Base-by-base conservation (phyloP, 1,284 basidiomycete species). In the Kwoniella shivajii region DNA sequence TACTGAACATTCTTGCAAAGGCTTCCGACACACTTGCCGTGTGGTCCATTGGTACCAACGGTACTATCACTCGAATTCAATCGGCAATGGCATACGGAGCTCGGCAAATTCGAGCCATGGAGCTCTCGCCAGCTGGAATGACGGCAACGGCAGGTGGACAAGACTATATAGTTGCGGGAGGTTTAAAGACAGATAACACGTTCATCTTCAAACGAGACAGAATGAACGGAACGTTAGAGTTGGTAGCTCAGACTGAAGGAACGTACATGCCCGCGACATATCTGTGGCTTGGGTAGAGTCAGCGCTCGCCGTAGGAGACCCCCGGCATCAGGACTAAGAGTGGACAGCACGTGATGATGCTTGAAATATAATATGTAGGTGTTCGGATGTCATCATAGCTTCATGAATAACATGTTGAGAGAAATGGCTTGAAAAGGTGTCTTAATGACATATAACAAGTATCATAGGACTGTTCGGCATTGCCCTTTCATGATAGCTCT, bases 241-340 rank as follows among this genome's bases (percentile, higher is more conserved):
- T 41, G 9, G 48, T 50, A n/a, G 48, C 48, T 20, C 34, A 50
- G 48, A 38, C 34, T 16, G 38, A 38, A 39, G 48, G 34, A 38
- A 50, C 48, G 22, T 50, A 50, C 29, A 18, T 24, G 48, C 48
- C 48, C 13, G 31, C 48, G 22, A 41, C 48, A 14, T 50, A 50
- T 36, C n/a, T 50, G 16, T 50, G 48, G 48, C 37, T 50, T 31
- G 45, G 45, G 10, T 47, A 47, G 33, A 22, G n/a, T 20, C 61
- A 67, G 2, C 65, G 60, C 1, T 61, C 63, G 10, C 61, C 61
- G 39, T 63, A 61, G 1, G 31, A 36, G n/a, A n/a, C n/a, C n/a
- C n/a, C n/a, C n/a, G n/a, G n/a, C n/a, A n/a, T n/a, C n/a, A n/a
- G n/a, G n/a, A n/a, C n/a, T n/a, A n/a, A n/a, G n/a, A n/a, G n/a